Conservation (phyloP, 495 filamentous ascomycete species). For the Penicillium soppii region DNA sequence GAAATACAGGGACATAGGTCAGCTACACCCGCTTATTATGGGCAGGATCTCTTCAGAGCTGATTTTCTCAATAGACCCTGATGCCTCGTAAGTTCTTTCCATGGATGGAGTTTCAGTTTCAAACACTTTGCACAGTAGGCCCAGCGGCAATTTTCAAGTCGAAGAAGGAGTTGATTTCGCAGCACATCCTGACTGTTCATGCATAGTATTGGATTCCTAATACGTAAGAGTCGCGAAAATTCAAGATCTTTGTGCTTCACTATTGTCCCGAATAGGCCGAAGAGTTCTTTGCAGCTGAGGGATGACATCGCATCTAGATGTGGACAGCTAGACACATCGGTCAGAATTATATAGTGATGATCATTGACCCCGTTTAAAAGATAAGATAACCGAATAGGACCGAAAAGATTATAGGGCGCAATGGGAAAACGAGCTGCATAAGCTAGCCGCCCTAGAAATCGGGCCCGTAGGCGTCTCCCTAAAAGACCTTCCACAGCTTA, state of each 20-base stretch:
- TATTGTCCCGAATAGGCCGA: not conserved
- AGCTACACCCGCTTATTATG: conserved; percentile 12
- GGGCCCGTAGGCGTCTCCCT: too few relatives aligned
- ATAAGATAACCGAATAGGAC: too few relatives aligned
- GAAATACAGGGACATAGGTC: conserved; percentile 17
- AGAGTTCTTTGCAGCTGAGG: conserved; percentile 15
- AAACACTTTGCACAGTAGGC: conserved; percentile 14
- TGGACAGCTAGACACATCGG: too few relatives aligned
- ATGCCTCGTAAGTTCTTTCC: conserved; percentile 12
- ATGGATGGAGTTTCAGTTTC: conserved; percentile 21
- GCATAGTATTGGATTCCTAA: conserved; percentile 14
- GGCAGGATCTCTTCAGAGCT: conserved; percentile 6
- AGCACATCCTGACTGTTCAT: conserved; percentile 7
- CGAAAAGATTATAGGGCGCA: too few relatives aligned
- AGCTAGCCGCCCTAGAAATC: too few relatives aligned
- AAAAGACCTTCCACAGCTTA: too few relatives aligned
- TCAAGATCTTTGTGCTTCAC: conserved; percentile 2
- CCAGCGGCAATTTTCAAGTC: conserved; percentile 18
- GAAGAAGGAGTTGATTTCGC: conserved; percentile 20
- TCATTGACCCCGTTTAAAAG: too few relatives aligned
- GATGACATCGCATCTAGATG: too few relatives aligned
- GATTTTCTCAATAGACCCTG: not conserved
- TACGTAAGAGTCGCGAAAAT: conserved; percentile 13
- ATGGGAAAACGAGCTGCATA: too few relatives aligned
- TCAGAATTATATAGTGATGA: too few relatives aligned